Evolutionary conservation across 2,329 filamentous ascomycete genomes (phyloP), one percentile per base, ranked within the genome.

Genomic region (Aspergillus novoparasiticus): DNA sequence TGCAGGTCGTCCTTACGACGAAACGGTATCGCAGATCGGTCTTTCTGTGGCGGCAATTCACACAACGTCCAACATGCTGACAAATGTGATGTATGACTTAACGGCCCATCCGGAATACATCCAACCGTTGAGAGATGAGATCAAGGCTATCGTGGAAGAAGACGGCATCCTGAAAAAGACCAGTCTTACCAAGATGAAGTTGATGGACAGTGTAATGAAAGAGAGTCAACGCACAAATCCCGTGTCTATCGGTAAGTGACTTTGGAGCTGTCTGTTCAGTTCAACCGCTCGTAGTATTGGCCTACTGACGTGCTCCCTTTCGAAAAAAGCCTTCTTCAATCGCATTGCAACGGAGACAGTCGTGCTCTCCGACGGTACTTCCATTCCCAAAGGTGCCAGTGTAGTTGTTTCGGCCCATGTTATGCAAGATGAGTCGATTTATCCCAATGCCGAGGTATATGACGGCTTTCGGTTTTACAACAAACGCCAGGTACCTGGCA

Each of bases 51-150:
- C 73, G 6, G 73, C 75, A 10, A 76, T 76, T 16, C 73, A 77
- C 61, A 76, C 75, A 6, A 76, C 74, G 5, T 75, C 73, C 3
- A 72, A 76, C 43, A 57, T 75, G 48, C 32, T 75, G 9, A 83
- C 81, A 1, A 82, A 86, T 78, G 62, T 82, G 61, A 79, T 89
- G 55, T 86, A 84, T 68, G 82, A 85, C 61, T 71, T 89, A 4
- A 81, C 81, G 0, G 78, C 82, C 4, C 73, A 83, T 39, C 85
- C 84, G 0, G 81, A 87, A 34, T 78, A 84, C 66, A 73, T 85
- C 39, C 75, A 83, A 6, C 79, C 82, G 12, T 72, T 88, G 1
- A 81, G 86, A 1, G 78, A 84, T 23, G 86, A 89, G 66, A 81
- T 84, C 8, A 68, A 75, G 3, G 73, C 75, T 1, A 76, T 83